Conservation (phyloP, 176 grass and related monocot genomes). For the Melocanna baccifera region DNA sequence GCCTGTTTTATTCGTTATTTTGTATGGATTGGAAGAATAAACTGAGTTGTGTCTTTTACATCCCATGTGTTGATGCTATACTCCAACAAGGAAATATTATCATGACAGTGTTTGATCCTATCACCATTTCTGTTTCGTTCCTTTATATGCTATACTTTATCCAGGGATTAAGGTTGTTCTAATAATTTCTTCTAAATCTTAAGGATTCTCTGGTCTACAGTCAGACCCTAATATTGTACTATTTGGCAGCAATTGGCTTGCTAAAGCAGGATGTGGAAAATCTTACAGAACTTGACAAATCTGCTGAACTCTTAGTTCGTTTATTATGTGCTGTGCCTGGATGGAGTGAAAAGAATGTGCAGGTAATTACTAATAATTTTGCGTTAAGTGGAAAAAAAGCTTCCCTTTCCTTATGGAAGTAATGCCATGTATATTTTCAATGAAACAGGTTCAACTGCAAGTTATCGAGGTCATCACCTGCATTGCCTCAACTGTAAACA, state of each 20-base stretch:
- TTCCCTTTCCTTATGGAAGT: constrained; percentile 3
- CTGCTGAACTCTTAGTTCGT: constrained; percentile 82
- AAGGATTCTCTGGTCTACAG: not conserved
- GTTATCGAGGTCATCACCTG: constrained; percentile 85
- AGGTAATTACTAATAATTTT: constrained; percentile 54
- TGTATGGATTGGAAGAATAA: constrained; percentile 13
- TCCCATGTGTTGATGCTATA: not conserved
- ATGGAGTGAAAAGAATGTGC: constrained; percentile 96
- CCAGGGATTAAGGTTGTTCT: not conserved
- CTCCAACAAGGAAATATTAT: not conserved
- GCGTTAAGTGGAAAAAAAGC: not conserved
- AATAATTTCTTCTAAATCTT: not conserved
- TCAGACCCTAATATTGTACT: constrained; percentile 22
- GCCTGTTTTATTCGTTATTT: constrained; percentile 25
- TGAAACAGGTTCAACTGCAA: constrained; percentile 94
- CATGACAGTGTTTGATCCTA: not conserved
- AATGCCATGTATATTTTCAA: constrained; percentile 25
- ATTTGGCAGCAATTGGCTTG: constrained; percentile 66
- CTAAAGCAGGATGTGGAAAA: constrained; percentile 86
- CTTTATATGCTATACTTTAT: not conserved
- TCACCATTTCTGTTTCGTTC: not conserved
- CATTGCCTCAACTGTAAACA: constrained; percentile 78
- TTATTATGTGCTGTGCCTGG: constrained; percentile 92
- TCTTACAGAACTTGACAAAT: constrained; percentile 72
- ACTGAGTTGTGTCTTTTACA: not conserved